phyloP scores from a whole-genome alignment of 2,329 filamentous ascomycete genomes.

The Clonostachys sp. region DNA sequence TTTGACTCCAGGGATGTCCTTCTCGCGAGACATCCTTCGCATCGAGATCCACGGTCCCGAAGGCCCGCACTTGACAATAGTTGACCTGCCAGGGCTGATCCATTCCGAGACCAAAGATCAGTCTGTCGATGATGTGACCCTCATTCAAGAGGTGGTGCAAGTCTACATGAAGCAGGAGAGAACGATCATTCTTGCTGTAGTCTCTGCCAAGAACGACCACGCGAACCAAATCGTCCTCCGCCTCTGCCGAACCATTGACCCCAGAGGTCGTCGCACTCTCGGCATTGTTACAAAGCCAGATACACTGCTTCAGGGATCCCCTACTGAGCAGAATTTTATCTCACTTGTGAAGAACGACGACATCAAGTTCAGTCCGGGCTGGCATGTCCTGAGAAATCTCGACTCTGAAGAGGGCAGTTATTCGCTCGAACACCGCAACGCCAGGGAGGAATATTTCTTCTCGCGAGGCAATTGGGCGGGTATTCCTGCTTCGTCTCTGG shows the following conservation, averaged over 20 bases:
- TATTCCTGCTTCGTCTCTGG: conserved; percentile 28
- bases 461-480: conserved; percentile 28
- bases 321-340: conserved; percentile 30
- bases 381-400: conserved; percentile 46
- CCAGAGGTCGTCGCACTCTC: conserved; percentile 34
- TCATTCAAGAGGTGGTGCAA: conserved; percentile 30
- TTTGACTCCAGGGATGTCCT: conserved; percentile 18
- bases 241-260: conserved; percentile 22
- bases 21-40: conserved; percentile 40
- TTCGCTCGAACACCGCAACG: conserved; percentile 26
- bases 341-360: conserved; percentile 38
- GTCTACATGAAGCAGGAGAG: conserved; percentile 51
- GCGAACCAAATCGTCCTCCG: conserved; percentile 54
- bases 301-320: conserved; percentile 19
- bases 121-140: conserved; percentile 24
- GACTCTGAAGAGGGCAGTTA: conserved; percentile 25
- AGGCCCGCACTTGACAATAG: conserved; percentile 50
- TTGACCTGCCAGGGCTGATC: conserved; percentile 55
- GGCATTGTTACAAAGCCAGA: conserved; percentile 58
- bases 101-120: conserved; percentile 39
- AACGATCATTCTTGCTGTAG: conserved; percentile 56
- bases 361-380: conserved; percentile 42
- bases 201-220: conserved; percentile 52
- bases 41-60: conserved; percentile 42
- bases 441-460: conserved; percentile 36